These are phyloP conservation scores for Fusarium guadeloupense DNA, from an alignment of 2,329 filamentous ascomycete genomes.

Conservation along the genomic window DNA sequence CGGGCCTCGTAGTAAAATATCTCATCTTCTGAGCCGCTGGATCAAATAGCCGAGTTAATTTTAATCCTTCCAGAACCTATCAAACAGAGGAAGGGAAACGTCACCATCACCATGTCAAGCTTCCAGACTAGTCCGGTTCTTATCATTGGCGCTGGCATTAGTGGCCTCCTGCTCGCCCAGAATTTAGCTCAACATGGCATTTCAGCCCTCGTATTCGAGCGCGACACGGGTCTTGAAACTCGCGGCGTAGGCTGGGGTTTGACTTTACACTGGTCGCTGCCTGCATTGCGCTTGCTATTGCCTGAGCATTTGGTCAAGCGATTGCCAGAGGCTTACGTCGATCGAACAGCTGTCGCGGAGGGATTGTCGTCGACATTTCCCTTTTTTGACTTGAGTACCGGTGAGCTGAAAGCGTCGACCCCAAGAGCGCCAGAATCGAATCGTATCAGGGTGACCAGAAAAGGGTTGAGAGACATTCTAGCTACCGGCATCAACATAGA, in stretches of 20 bases:
- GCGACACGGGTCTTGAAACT: slow-evolving; percentile 57
- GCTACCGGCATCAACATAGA: slow-evolving; percentile 57
- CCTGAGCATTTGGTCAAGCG: slow-evolving; percentile 56
- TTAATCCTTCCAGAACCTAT: fast-evolving
- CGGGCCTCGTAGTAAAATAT: not conserved
- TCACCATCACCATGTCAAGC: not conserved
- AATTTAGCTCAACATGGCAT: slow-evolving; percentile 46
- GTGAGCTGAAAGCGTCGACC: slow-evolving; percentile 52
- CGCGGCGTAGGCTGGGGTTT: slow-evolving; percentile 69
- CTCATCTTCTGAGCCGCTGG: too few relatives aligned
- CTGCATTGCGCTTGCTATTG: slow-evolving; percentile 60
- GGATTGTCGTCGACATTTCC: slow-evolving; percentile 60
- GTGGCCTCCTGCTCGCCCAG: slow-evolving; percentile 51
- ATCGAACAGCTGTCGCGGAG: slow-evolving; percentile 58
- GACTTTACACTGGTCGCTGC: slow-evolving; percentile 70
- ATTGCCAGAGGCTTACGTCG: slow-evolving; percentile 62
- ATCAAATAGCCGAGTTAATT: too few relatives aligned
- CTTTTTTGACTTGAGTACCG: slow-evolving; percentile 65
- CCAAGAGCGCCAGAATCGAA: slow-evolving; percentile 56
- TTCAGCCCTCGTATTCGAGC: slow-evolving; percentile 62
- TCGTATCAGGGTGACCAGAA: slow-evolving; percentile 59
- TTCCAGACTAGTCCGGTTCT: slow-evolving; percentile 40
- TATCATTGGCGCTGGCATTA: slow-evolving; percentile 51
- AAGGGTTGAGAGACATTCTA: slow-evolving; percentile 57
- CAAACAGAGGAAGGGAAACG: not conserved